These are phyloP conservation scores for Sporisorium graminicola DNA, from an alignment of 1,284 basidiomycete species.

Conservation along the genomic window DNA sequence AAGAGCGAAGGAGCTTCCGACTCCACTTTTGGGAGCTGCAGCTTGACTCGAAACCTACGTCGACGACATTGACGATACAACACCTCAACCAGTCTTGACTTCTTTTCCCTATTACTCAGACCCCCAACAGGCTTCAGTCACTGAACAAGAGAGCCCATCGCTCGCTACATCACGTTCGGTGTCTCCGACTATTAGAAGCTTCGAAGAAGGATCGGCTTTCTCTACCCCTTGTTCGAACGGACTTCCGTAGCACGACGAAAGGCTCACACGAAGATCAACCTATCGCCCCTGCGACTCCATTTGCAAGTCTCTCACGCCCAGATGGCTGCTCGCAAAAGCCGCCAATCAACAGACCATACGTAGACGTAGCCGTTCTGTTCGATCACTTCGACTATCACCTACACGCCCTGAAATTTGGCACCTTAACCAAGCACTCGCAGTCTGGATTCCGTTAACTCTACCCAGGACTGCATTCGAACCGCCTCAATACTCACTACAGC, in stretches of 20 bases:
- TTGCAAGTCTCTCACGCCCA: neutral
- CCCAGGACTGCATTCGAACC: neutral
- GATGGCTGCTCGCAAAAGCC: too few relatives aligned
- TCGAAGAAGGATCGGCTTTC: neutral
- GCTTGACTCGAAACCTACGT: constrained; percentile 19
- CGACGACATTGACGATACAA: constrained; percentile 3
- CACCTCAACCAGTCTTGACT: neutral
- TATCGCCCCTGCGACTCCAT: neutral
- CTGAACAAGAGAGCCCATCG: neutral
- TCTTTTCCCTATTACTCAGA: neutral
- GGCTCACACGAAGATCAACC: neutral
- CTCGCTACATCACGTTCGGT: neutral
- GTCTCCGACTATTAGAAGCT: neutral
- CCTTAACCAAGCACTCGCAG: too few relatives aligned
- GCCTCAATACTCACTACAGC: neutral
- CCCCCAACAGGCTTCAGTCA: neutral
- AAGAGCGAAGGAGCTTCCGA: constrained; percentile 15
- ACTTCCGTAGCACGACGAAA: neutral
- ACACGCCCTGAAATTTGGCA: too few relatives aligned
- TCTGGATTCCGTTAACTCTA: too few relatives aligned
- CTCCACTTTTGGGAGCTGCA: constrained; percentile 39
- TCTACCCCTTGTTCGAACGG: neutral
- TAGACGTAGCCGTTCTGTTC: neutral
- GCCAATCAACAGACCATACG: too few relatives aligned
- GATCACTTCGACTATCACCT: neutral